phyloP scores from a whole-genome alignment of 2,329 filamentous ascomycete genomes.

The Talaromyces verruculosus region DNA sequence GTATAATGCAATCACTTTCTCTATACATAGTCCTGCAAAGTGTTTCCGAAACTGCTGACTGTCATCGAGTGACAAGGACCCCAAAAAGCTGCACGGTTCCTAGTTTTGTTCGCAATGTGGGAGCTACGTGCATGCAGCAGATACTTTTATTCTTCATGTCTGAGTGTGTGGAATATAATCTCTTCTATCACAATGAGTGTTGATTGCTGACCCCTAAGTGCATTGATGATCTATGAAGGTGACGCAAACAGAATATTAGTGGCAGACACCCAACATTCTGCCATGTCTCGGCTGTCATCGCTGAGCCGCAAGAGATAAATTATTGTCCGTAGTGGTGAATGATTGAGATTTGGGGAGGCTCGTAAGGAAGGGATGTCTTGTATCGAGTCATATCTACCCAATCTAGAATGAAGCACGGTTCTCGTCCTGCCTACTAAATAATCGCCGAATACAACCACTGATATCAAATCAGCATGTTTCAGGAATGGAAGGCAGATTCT shows the following conservation, averaged over 20 bases:
- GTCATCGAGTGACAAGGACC: conserved; percentile 3
- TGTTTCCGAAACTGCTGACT: conserved; percentile 1
- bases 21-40: neutral
- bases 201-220: neutral
- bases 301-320: neutral
- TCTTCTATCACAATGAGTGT: neutral
- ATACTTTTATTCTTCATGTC: conserved; percentile 6
- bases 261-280: neutral
- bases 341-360: conserved; percentile 1
- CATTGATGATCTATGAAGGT: neutral
- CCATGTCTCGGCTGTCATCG: conserved; percentile 3
- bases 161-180: neutral
- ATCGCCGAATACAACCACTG: neutral
- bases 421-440: conserved; percentile 8
- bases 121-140: neutral
- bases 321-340: conserved; percentile 2
- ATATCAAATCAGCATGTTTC: conserved; percentile 1
- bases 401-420: neutral
- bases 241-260: neutral
- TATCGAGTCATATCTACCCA: conserved; percentile 5
- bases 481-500: conserved; percentile 8
- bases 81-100: neutral
- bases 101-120: neutral
- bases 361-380: neutral
- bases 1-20: neutral